Percentiles rank a stretch among this genome's conserved stretches.
phyloP scores from a whole-genome alignment of 2,329 filamentous ascomycete genomes.

The Tolypocladium ovalisporum region DNA sequence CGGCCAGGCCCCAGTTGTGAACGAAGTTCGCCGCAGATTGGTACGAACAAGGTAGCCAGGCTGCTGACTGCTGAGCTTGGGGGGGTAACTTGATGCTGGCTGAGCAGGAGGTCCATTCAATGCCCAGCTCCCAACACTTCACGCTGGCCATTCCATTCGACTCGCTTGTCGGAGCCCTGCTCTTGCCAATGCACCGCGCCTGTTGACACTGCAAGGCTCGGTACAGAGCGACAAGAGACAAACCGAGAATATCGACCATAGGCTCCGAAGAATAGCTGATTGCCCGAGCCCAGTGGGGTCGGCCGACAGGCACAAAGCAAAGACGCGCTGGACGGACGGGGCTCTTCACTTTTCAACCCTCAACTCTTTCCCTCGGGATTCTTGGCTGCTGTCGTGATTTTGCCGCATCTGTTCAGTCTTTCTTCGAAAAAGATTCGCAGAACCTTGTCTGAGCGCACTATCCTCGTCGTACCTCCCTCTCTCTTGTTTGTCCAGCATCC shows the following conservation, averaged over 20 bases:
- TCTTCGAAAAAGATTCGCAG: neutral
- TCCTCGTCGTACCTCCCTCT: neutral
- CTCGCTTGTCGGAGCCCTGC: neutral
- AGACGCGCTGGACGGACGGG: conserved; percentile 1
- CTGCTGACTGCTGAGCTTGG: conserved; percentile 2
- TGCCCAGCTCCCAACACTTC: conserved; percentile 10
- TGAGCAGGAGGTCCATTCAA: conserved; percentile 1
- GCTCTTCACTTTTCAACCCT: neutral
- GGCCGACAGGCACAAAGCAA: neutral
- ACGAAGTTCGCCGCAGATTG: conserved; percentile 17
- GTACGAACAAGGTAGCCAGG: conserved; percentile 7
- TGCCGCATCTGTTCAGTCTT: neutral
- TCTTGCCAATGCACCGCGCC: neutral
- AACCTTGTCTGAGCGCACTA: neutral
- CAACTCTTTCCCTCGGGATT: neutral
- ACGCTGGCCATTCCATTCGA: conserved; percentile 3
- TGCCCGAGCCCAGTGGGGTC: neutral
- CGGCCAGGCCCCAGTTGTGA: conserved; percentile 14
- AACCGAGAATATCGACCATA: neutral
- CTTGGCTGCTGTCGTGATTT: neutral
- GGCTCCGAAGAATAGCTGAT: neutral
- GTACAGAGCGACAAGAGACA: conserved; percentile 1
- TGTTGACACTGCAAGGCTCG: neutral
- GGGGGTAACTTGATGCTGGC: conserved; percentile 1
- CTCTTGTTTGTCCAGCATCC: neutral